Evolutionary conservation across 2,329 filamentous ascomycete genomes (phyloP), one percentile per base, ranked within the genome.

Genomic region (Microascus cirrosus): DNA sequence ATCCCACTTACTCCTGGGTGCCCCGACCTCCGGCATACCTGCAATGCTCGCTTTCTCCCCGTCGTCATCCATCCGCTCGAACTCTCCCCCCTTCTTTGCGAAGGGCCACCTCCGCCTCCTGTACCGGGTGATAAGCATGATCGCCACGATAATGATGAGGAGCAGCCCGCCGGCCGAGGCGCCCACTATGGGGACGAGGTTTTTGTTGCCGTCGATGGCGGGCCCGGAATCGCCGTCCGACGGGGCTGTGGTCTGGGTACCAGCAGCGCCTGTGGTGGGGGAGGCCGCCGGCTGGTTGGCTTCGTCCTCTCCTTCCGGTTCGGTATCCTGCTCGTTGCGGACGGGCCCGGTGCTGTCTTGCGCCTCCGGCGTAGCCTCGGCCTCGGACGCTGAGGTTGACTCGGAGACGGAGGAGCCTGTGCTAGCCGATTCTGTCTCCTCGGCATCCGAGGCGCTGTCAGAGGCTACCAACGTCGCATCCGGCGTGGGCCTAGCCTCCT

Each of bases 71-170:
- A 28, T 34, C 50, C 57, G 59, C 32, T 56, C 60, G 24, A 58
- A 52, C 42, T 58, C 58, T 8, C 48, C 11, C 32, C 36, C 54
- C 45, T 54, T 56, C 20, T 8, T n/a, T 2, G 55, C 53, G 25
- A 62, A 62, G 10, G 61, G 61, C 61, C 61, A 62, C 52, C 57
- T 52, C n/a, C 54, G 53, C 50, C 61, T 56, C 28, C 61, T 53
- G 55, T 62, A 62, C 28, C 61, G 36, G 39, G 58, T 60, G 11
- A 55, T 56, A 36, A 62, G 53, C n/a, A 58, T 55, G 4, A 62
- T n/a, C 12, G 57, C 53, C 13, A 61, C n/a, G 22, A 60, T 53
- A 7, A 60, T 57, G 22, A 62, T 45, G 18, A 59, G 48, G 6
- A 62, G 42, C 20, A 58, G 42, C 8, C 61, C 58, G 34, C 61